Percentiles rank a stretch among this genome's conserved stretches.
Evolutionary conservation across 805 yeast species (phyloP).

Genomic region (Wickerhamiella parazyma): DNA sequence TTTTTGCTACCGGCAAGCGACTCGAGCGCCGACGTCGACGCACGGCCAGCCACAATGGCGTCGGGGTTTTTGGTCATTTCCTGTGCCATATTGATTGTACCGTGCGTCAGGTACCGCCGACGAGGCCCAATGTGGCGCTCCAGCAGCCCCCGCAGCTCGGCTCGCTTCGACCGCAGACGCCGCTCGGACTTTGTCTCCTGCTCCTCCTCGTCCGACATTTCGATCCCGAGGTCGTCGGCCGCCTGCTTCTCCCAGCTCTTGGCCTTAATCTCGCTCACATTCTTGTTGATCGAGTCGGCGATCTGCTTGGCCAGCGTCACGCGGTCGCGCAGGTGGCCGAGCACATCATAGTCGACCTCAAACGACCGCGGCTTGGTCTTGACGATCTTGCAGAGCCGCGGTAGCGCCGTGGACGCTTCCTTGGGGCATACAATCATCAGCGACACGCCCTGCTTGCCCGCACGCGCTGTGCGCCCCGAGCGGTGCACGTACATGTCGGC

Average conservation of each 20-base stretch:
- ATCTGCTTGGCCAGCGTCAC: constrained; percentile 55
- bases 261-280: constrained; percentile 37
- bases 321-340: constrained; percentile 58
- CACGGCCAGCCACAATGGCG: constrained; percentile 16
- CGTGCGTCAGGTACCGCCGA: constrained; percentile 24
- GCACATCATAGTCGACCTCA: constrained; percentile 63
- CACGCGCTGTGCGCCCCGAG: constrained; percentile 98
- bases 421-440: constrained; percentile 86
- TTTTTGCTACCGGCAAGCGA: constrained; percentile 1
- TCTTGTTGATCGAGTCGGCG: constrained; percentile 55
- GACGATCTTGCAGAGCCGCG: constrained; percentile 49
- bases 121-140: constrained; percentile 19
- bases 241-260: constrained; percentile 76
- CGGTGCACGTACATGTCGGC: constrained; percentile 93
- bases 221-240: constrained; percentile 85
- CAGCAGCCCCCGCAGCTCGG: constrained; percentile 20
- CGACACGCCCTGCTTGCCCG: constrained; percentile 86
- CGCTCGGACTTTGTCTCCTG: constrained; percentile 18
- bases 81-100: constrained; percentile 25
- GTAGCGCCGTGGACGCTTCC: constrained; percentile 79
- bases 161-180: constrained; percentile 18
- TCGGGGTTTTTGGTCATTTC: constrained; percentile 17
- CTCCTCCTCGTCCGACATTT: constrained; percentile 63
- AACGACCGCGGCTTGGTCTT: constrained; percentile 44
- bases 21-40: constrained; percentile 16